Conservation (phyloP, 2,329 filamentous ascomycete genomes). For the Tolypocladium ovalisporum region DNA sequence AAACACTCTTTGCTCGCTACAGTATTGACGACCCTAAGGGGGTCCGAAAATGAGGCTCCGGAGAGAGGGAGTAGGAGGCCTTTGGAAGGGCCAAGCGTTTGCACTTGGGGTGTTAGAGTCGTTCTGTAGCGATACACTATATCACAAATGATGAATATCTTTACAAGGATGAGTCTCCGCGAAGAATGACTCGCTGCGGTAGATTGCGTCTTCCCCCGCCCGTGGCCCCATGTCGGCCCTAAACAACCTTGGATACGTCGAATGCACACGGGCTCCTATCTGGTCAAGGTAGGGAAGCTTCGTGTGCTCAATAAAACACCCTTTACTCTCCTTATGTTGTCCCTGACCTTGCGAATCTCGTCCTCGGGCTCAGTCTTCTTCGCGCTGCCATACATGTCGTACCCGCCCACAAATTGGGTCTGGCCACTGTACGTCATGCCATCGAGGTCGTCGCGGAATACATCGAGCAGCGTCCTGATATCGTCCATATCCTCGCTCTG, state of each 20-base stretch:
- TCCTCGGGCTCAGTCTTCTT: conserved; percentile 48
- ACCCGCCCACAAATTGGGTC: conserved; percentile 24
- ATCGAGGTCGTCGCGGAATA: conserved; percentile 57
- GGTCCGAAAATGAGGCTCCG: not conserved
- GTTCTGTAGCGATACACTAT: not conserved
- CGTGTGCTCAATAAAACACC: conserved; percentile 65
- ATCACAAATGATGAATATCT: not conserved
- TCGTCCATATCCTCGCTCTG: conserved; percentile 39
- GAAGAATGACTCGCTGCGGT: not conserved
- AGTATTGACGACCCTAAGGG: conserved; percentile 14
- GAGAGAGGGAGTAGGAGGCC: not conserved
- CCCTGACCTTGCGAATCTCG: conserved; percentile 61
- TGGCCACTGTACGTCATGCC: conserved; percentile 37
- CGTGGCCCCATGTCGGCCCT: too few relatives aligned
- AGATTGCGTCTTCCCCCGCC: not conserved
- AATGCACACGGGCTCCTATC: conserved; percentile 1
- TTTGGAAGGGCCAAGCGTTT: not conserved
- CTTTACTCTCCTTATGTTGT: conserved; percentile 69
- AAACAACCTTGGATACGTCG: not conserved
- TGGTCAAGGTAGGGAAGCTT: conserved; percentile 50
- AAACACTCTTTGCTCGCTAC: conserved; percentile 23
- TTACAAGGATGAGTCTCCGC: not conserved
- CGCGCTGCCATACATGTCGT: conserved; percentile 32
- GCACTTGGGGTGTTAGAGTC: not conserved
- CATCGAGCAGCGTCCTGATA: conserved; percentile 40